Evolutionary conservation across 371 early-diverging fungal species (phyloP).

Genomic region (Blakeslea trispora): DNA sequence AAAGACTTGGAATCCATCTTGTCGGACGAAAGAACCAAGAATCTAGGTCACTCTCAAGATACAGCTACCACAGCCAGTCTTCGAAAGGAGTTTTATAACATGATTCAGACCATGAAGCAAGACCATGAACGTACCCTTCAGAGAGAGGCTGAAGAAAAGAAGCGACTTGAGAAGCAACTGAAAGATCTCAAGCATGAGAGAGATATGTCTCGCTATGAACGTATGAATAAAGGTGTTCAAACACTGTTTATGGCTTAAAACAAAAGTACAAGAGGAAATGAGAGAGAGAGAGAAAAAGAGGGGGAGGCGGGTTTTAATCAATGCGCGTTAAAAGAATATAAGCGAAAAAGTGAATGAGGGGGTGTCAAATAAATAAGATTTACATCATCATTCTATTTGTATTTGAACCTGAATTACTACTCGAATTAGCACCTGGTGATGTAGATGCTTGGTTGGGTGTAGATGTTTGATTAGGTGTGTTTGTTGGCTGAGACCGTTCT

Average conservation of each 20-base stretch:
- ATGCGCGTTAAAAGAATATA: too few relatives aligned
- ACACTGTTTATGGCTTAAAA: conserved; percentile 31
- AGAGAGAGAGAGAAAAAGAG: too few relatives aligned
- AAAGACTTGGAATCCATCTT: conserved; percentile 38
- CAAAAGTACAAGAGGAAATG: too few relatives aligned
- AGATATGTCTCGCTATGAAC: conserved; percentile 51
- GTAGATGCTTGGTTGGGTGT: conserved; percentile 2
- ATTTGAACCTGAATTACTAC: conserved; percentile 8
- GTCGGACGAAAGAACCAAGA: conserved; percentile 40
- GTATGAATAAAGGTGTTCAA: conserved; percentile 54
- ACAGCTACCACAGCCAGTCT: conserved; percentile 56
- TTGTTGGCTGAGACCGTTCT: conserved; percentile 60
- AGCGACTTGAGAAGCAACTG: conserved; percentile 47
- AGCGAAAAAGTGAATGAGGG: background rate
- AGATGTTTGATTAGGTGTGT: conserved; percentile 2
- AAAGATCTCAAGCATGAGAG: conserved; percentile 60
- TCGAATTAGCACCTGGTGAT: conserved; percentile 3
- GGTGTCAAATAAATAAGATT: background rate
- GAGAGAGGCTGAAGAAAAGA: conserved; percentile 57
- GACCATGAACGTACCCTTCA: conserved; percentile 59
- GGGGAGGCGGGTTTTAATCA: too few relatives aligned
- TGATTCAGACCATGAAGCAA: conserved; percentile 55
- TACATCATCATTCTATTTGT: conserved; percentile 25
- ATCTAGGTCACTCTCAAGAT: conserved; percentile 31
- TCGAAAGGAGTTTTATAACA: conserved; percentile 61